A percentile compares a stretch with the other conserved stretches of the same genome.
Evolutionary conservation across 345 rosid genomes (phyloP).

Genomic region (Lepidium sativum): DNA sequence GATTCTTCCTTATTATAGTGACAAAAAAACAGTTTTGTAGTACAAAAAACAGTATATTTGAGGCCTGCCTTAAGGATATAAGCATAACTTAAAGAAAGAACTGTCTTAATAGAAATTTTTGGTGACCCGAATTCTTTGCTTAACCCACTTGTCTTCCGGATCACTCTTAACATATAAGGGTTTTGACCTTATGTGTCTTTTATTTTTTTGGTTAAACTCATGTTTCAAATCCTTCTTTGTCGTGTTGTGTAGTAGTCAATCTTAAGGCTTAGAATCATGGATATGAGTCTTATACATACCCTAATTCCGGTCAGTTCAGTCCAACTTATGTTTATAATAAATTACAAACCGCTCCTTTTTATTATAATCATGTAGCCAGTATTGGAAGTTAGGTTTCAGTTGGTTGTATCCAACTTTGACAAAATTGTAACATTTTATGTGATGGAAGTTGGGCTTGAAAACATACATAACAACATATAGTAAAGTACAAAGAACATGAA

Average conservation of each 20-base stretch:
- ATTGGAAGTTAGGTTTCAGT: conserved; percentile 13
- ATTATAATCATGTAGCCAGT: background rate
- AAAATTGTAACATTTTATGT: background rate
- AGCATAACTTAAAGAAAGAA: no score
- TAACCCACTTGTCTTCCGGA: no score
- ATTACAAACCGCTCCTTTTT: background rate
- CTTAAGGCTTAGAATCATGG: background rate
- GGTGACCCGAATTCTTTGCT: no score
- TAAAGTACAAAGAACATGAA: conserved; percentile 2
- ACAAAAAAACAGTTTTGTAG: no score
- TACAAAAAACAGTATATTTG: no score
- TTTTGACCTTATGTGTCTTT: background rate
- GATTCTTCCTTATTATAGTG: no score
- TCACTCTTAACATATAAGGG: no score
- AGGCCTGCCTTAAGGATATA: no score
- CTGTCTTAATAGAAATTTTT: no score
- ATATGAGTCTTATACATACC: background rate
- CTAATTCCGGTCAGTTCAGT: background rate
- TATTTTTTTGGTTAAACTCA: no score
- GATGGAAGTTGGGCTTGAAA: conserved; percentile 14
- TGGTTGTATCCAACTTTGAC: conserved; percentile 31
- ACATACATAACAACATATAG: conserved; percentile 18
- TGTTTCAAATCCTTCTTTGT: background rate
- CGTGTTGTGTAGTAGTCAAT: background rate
- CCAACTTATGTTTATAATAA: background rate